Evolutionary conservation across 768 basidiomycete species (phyloP), one percentile per base, ranked within the genome.

Genomic region (Russula virescens): DNA sequence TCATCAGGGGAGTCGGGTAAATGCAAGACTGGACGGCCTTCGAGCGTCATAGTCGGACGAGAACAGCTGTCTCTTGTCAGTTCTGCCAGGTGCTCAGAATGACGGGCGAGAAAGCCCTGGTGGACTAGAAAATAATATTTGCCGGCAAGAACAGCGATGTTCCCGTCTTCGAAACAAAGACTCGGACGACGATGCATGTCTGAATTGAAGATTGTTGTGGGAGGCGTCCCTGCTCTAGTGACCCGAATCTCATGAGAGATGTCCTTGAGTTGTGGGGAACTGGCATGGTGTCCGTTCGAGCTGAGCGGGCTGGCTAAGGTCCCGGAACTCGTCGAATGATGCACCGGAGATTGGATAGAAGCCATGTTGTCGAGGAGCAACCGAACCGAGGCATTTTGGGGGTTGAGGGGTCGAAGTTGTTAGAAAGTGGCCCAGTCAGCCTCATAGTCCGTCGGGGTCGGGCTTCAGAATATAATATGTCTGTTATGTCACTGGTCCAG

Each of bases 91-190:
- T 82, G 77, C 1, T 69, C 68, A 0, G 89, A 91, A 68, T 88
- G 88, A 10, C 85, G 82, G 55, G 75, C 79, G 16, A 91, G 74
- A 16, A 90, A 73, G 14, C 87, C 85, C 65, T 75, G 76, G 70
- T 91, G 89, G 3, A 91, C 84, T 58, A 87, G 71, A 69, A 91
- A 91, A 69, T 87, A 89, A 58, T 74, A 75, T 1, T 74, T 68
- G 7, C 76, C 82, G 54, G 85, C 76, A 51, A 86, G 77, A 34
- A 91, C 71, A 18, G 82, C 86, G 47, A 90, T 71, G 68, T 88
- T 89, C 21, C 86, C 89, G 69, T 90, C 88, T 35, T 76, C 74
- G 65, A 91, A 89, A 70, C 76, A 85, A 19, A 89, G 74, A 50
- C 80, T 78, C 19, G 76, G 76, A 69, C 85, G 81, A 62, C 79